Evolutionary conservation across 208 protist genomes (phyloP), one percentile per base, ranked within the genome.

Genomic region (Histomonas meleagridis): DNA sequence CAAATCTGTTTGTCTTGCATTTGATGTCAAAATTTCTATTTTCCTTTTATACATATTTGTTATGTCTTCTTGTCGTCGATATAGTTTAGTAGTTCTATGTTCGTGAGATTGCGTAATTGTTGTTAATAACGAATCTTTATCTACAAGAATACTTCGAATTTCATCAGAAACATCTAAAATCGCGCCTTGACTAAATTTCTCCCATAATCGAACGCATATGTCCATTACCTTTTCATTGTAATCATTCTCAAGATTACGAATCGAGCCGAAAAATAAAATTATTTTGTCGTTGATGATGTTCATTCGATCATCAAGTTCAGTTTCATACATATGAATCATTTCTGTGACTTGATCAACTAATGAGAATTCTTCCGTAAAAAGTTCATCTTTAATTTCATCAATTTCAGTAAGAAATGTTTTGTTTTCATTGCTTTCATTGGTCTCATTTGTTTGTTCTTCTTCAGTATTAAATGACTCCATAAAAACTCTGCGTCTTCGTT

Each of bases 61-160:
- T 32, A 86, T 86, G 38, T 48, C 76, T 86, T 86, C 76, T 55
- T 86, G 40, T 48, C 76, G 9, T 48, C 46, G 23, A 16, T 86
- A 86, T 51, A 86, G 32, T n/a, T 86, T 86, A 38, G 76, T 86
- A 86, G 32, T 86, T 86, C 76, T 86, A 49, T 86, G 76, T 57
- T 86, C 76, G 55, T 86, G 43, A 18, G 76, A 86, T 55, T 43
- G 40, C 21, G 43, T 43, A 38, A 86, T 86, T 38, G 76, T 86
- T 23, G 76, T 23, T 28, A 46, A 23, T 18, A 86, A 23, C 38
- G 76, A 26, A 86, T 86, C 76, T 35, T 86, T 86, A 86, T 86
- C 76, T 14, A 86, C 76, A 16, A 86, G 26, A 57, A 86, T 86
- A 38, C 40, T 51, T 86, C 76, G 51, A 55, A 86, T 48, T 86